These are phyloP conservation scores for Aegilops bicornis DNA, from an alignment of 176 grass and related monocot species.

Conservation along the genomic window DNA sequence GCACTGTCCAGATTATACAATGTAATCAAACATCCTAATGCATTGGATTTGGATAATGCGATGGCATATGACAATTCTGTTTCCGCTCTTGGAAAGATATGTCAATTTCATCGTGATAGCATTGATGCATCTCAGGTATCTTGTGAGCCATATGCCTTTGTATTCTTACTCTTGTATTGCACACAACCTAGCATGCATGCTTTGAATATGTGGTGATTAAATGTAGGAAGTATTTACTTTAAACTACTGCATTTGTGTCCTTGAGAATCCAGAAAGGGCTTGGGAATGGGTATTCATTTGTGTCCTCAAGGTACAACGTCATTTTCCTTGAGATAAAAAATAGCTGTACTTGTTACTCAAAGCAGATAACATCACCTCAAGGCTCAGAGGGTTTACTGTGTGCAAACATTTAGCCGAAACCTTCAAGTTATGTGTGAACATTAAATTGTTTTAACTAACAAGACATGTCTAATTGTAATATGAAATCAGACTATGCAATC, in stretches of 20 bases:
- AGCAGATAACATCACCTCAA: not conserved
- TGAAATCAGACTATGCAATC: not conserved
- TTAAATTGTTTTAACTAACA: not conserved
- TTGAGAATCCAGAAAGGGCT: not conserved
- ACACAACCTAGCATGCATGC: not conserved
- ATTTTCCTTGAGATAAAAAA: not conserved
- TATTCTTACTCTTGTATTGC: conserved; percentile 12
- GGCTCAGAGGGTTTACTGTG: not conserved
- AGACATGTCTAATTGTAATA: not conserved
- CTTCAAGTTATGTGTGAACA: not conserved
- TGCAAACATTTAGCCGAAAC: not conserved
- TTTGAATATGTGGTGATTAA: not conserved
- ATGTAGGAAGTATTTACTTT: not conserved
- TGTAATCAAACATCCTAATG: conserved; percentile 72
- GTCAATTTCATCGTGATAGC: conserved; percentile 63
- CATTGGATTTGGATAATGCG: conserved; percentile 61
- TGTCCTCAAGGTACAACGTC: not conserved
- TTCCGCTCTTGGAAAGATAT: conserved; percentile 89
- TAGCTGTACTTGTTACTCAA: not conserved
- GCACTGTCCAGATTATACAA: conserved; percentile 66
- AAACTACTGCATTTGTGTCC: not conserved
- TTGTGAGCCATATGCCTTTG: conserved; percentile 5
- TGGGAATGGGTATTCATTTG: not conserved
- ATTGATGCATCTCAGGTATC: conserved; percentile 76
- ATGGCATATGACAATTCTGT: conserved; percentile 92